These are phyloP conservation scores for Populus pruinosa DNA, from an alignment of 345 rosid genomes.

Conservation along the genomic window DNA sequence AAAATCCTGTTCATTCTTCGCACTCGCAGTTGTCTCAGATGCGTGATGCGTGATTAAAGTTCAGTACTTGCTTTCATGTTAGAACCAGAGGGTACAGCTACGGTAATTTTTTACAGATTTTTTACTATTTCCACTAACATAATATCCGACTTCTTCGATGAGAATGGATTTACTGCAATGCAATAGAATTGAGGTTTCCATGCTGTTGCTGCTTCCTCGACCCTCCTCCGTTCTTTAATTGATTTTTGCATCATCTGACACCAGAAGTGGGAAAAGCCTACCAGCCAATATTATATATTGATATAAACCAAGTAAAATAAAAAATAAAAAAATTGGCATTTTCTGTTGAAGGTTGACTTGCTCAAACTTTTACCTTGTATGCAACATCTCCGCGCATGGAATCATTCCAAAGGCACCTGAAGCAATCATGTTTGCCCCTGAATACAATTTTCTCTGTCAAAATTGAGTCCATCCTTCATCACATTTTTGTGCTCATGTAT, in stretches of 20 bases:
- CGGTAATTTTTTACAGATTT: neutral
- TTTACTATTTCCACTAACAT: neutral
- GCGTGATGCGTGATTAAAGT: neutral
- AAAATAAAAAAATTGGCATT: neutral
- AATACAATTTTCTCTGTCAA: neutral
- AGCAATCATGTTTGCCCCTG: neutral
- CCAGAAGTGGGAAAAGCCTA: neutral
- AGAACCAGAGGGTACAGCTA: neutral
- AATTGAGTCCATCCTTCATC: neutral
- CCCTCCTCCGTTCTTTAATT: neutral
- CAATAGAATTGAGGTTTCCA: neutral
- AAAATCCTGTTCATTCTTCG: too few relatives aligned
- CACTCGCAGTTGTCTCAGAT: neutral
- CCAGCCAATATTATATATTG: neutral
- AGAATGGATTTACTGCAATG: neutral
- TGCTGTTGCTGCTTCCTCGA: neutral
- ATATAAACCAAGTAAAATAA: neutral
- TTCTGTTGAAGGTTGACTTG: neutral
- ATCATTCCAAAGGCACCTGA: neutral
- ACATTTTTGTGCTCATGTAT: slow-evolving; percentile 15
- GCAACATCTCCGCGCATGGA: neutral
- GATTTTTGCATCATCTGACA: neutral
- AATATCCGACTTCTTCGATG: neutral
- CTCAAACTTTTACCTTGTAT: neutral
- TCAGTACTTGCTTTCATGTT: too few relatives aligned